Evolutionary conservation across 768 basidiomycete genomes (phyloP), one percentile per base, ranked within the genome.

Genomic region (Holtermannia corniformis): DNA sequence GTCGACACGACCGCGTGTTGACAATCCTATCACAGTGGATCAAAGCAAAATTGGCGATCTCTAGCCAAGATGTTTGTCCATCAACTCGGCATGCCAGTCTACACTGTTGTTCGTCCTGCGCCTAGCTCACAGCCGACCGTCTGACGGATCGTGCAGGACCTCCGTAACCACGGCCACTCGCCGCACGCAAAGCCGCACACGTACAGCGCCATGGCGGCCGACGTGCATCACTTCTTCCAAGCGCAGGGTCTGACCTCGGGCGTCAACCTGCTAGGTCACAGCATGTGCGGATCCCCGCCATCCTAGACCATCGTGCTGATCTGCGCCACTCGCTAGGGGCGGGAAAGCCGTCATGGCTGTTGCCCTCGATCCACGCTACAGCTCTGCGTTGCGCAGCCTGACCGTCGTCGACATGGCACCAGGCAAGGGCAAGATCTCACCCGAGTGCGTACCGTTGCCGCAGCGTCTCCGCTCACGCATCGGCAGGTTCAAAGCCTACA

Each of bases 111-210:
- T 52, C 60, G 77, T 69, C 1, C 0, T 14, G 11, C 4, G 4
- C 11, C 1, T 14, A 48, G 27, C 22, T 22, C 41, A 11, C 1
- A 3, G 20, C 1, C 1, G 0, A n/a, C 14, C 20, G 20, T 16
- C 50, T 3, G 26, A 27, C 3, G 26, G 44, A 37, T 49, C n/a
- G n/a, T 5, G 45, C 58, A 87, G 86, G 86, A 95, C 70, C 76
- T 93, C 21, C 78, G 91, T n/a, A 95, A 93, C 63, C 90, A 92
- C 59, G 91, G 91, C 1, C 69, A 78, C 16, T 90, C 88, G 0
- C 87, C 86, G 0, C 88, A 89, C 67, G 76, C 75, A 16, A 74
- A 73, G 11, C 82, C 84, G 0, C 86, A 86, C 79, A 81, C 79
- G 13, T 92, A 93, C 67, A 66, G 73, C 10, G 78, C 82, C 32